A percentile compares a stretch with the other conserved stretches of the same genome.
Conservation (phyloP, 2,329 filamentous ascomycete species). For the Aspergillus candidus region DNA sequence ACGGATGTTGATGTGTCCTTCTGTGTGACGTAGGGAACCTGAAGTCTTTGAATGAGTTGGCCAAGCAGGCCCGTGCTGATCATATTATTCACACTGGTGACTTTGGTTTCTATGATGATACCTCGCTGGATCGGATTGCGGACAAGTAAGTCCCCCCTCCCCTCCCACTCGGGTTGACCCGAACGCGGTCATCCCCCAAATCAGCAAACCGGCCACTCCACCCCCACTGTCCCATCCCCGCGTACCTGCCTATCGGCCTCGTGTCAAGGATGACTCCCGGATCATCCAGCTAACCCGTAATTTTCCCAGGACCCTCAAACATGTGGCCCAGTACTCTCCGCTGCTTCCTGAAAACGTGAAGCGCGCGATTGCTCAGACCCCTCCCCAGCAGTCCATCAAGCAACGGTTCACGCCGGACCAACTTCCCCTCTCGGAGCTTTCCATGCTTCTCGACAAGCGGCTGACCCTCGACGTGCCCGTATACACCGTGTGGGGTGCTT, state of each 20-base stretch:
- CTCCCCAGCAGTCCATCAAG: slow-evolving; percentile 67
- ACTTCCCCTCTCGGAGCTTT: slow-evolving; percentile 85
- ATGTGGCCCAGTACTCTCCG: slow-evolving; percentile 97
- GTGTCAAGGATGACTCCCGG: background rate
- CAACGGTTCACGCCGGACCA: slow-evolving; percentile 73
- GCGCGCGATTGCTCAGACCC: slow-evolving; percentile 59
- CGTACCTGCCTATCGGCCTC: background rate
- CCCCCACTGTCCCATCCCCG: slow-evolving; percentile 1
- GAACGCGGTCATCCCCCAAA: too few species aligned
- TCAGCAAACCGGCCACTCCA: background rate
- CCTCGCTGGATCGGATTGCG: slow-evolving; percentile 90
- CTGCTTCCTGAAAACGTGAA: slow-evolving; percentile 74
- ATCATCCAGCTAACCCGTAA: slow-evolving; percentile 13
- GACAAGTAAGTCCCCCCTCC: slow-evolving; percentile 66
- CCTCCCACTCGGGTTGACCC: too few species aligned
- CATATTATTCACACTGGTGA: slow-evolving; percentile 99
- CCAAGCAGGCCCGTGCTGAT: slow-evolving; percentile 87
- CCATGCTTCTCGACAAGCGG: slow-evolving; percentile 79
- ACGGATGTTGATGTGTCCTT: slow-evolving; percentile 14
- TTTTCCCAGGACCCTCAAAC: slow-evolving; percentile 74
- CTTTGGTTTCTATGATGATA: slow-evolving; percentile 98
- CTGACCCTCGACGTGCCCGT: slow-evolving; percentile 92
- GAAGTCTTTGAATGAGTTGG: slow-evolving; percentile 90
- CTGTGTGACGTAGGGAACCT: slow-evolving; percentile 65
- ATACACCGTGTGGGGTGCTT: slow-evolving; percentile 98